Conservation (phyloP, 2,329 filamentous ascomycete species). For the Pseudogymnoascus sp. region DNA sequence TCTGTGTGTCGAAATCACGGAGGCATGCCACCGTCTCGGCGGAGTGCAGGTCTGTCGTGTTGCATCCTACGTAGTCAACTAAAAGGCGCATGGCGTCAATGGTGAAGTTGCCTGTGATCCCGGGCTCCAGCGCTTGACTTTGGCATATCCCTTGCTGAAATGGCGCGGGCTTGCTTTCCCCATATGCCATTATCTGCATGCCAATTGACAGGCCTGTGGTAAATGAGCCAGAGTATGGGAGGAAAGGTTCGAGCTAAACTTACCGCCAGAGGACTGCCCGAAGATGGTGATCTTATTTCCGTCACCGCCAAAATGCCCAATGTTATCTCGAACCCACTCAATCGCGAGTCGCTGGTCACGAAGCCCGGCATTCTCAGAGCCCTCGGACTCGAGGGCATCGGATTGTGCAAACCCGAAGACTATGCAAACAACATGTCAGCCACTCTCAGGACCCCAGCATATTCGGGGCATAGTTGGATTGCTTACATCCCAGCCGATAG, state of each 20-base stretch:
- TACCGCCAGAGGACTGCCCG: constrained; percentile 49
- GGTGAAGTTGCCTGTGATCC: constrained; percentile 40
- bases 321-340: constrained; percentile 50
- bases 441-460: not conserved
- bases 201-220: constrained; percentile 33
- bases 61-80: constrained; percentile 36
- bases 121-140: constrained; percentile 42
- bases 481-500: constrained; percentile 34
- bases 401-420: constrained; percentile 61
- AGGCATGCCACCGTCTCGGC: constrained; percentile 38
- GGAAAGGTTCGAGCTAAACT: constrained; percentile 33
- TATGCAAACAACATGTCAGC: constrained; percentile 41
- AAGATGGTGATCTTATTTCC: constrained; percentile 46
- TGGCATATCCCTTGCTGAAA: constrained; percentile 40
- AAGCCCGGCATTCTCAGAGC: constrained; percentile 51
- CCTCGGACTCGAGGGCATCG: constrained; percentile 39
- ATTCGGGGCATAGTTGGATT: not conserved
- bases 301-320: constrained; percentile 50
- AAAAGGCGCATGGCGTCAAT: constrained; percentile 37
- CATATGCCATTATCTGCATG: constrained; percentile 41
- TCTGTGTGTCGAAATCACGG: constrained; percentile 33
- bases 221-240: constrained; percentile 36
- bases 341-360: constrained; percentile 50
- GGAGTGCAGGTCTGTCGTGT: constrained; percentile 32
- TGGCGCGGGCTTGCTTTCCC: constrained; percentile 33